Conservation (phyloP, 441 rosid genomes). For the Jatropha multifida region DNA sequence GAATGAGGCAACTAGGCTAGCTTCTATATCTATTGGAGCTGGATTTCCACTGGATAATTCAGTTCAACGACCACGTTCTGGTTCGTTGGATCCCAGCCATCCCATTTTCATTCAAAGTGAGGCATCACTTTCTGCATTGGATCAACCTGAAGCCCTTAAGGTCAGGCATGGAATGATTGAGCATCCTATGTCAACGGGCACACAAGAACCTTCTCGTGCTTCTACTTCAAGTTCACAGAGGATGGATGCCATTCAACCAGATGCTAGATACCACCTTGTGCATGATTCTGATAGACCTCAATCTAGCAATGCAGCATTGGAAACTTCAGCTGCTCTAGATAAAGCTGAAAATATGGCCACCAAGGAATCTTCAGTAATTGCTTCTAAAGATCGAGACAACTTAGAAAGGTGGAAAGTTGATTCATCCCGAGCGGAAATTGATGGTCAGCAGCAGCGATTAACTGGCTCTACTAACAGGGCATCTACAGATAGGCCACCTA, state of each 20-base stretch:
- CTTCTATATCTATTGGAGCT: conserved; percentile 62
- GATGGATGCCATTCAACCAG: conserved; percentile 56
- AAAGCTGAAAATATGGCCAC: conserved; percentile 36
- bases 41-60: conserved; percentile 58
- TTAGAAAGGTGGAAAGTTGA: conserved; percentile 47
- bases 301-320: conserved; percentile 51
- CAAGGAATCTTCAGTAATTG: conserved; percentile 34
- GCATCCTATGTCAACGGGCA: conserved; percentile 37
- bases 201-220: conserved; percentile 65
- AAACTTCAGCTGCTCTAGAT: conserved; percentile 38
- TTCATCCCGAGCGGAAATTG: conserved; percentile 47
- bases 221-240: conserved; percentile 69
- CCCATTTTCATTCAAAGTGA: conserved; percentile 62
- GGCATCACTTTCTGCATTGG: conserved; percentile 40
- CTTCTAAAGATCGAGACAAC: conserved; percentile 42
- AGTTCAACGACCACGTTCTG: conserved; percentile 63
- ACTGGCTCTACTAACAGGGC: conserved; percentile 48
- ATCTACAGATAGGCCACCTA: conserved; percentile 77
- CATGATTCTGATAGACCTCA: conserved; percentile 64
- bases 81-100: conserved; percentile 64
- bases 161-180: conserved; percentile 51
- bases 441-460: conserved; percentile 53
- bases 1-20: conserved; percentile 93
- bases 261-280: conserved; percentile 41
- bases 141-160: conserved; percentile 58